Conservation (phyloP, 257 asterid genomes). For the Solanum gracilifrons region DNA sequence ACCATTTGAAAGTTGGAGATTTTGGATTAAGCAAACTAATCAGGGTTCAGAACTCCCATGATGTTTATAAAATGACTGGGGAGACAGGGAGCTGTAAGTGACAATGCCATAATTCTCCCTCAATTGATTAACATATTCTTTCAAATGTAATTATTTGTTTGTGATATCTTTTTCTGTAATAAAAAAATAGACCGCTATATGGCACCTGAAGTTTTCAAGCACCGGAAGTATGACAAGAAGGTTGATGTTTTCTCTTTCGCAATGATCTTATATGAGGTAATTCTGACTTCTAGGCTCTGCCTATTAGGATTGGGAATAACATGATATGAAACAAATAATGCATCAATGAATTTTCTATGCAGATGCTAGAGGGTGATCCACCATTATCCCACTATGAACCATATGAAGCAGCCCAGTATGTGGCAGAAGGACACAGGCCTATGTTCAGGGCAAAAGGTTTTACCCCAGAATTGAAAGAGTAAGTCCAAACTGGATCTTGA, state of each 20-base stretch:
- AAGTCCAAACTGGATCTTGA: conserved; percentile 21
- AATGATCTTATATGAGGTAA: conserved; percentile 93
- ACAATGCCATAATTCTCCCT: neutral
- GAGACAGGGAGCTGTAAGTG: conserved; percentile 99
- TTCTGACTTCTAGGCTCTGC: neutral
- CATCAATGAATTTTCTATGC: conserved; percentile 8
- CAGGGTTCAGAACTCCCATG: conserved; percentile 81
- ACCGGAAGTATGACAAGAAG: conserved; percentile 89
- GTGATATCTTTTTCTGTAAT: neutral
- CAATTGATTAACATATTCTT: neutral
- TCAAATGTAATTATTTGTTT: neutral
- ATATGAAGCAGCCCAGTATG: conserved; percentile 80
- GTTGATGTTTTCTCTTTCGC: conserved; percentile 97
- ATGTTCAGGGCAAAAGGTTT: conserved; percentile 53
- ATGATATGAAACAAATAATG: neutral
- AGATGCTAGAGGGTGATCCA: conserved; percentile 99
- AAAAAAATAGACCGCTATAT: conserved; percentile 68
- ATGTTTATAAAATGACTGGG: conserved; percentile 96
- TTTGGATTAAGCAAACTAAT: conserved; percentile 93
- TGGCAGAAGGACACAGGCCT: conserved; percentile 94
- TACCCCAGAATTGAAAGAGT: conserved; percentile 73
- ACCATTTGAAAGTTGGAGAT: conserved; percentile 97
- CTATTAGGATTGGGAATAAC: conserved; percentile 3
- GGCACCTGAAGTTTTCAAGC: conserved; percentile 99
- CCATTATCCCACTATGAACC: conserved; percentile 79